These are phyloP conservation scores for Penicillium atrosanguineum DNA, from an alignment of 495 filamentous ascomycete species.

Conservation along the genomic window DNA sequence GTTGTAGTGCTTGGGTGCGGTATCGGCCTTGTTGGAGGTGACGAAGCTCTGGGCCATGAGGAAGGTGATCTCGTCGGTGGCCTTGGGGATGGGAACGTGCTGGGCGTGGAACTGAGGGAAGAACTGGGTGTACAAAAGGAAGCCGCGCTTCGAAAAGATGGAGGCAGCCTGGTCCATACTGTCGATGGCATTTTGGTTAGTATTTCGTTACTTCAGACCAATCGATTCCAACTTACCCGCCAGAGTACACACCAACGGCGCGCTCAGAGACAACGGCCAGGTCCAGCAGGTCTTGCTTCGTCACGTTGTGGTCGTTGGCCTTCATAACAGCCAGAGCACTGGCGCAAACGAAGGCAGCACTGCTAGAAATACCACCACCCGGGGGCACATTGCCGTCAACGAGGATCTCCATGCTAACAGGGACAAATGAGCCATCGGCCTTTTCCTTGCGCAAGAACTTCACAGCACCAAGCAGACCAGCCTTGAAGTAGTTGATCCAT, in stretches of 20 bases:
- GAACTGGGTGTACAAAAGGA: conserved; percentile 88
- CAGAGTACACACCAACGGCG: conserved; percentile 92
- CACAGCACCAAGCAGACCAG: conserved; percentile 78
- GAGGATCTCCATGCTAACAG: conserved; percentile 80
- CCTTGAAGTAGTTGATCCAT: conserved; percentile 99
- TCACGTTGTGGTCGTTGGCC: conserved; percentile 79
- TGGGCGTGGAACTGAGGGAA: conserved; percentile 71
- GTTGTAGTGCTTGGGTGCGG: conserved; percentile 91
- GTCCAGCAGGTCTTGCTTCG: conserved; percentile 87
- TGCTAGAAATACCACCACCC: conserved; percentile 88
- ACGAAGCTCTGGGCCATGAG: conserved; percentile 94
- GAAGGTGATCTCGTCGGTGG: conserved; percentile 81
- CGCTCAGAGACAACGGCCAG: conserved; percentile 92
- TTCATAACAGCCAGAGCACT: conserved; percentile 85
- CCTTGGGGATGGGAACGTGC: conserved; percentile 80
- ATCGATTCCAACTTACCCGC: conserved; percentile 59
- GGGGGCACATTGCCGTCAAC: conserved; percentile 90
- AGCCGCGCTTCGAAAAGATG: conserved; percentile 82
- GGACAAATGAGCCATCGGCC: conserved; percentile 47
- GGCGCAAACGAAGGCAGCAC: conserved; percentile 89
- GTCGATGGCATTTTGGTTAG: neutral
- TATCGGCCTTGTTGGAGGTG: conserved; percentile 89
- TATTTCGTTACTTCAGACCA: neutral
- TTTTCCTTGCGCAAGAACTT: conserved; percentile 72
- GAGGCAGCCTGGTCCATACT: conserved; percentile 97